Conservation (phyloP, 768 basidiomycete genomes). For the Pleurotus djamor region DNA sequence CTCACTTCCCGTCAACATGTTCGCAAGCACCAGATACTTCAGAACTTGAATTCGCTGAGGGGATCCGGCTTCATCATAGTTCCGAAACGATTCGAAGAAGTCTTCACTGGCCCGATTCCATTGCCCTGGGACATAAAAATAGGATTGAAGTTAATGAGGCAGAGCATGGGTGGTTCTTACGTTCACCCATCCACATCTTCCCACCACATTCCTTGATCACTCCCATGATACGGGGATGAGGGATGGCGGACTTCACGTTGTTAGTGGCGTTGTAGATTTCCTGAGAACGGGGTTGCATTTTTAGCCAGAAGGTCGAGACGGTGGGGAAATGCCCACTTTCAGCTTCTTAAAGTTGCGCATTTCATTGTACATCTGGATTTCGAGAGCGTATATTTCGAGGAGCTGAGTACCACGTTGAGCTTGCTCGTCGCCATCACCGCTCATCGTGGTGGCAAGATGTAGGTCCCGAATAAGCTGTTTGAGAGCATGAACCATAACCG, state of each 20-base stretch:
- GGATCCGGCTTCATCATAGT: slow-evolving; percentile 97
- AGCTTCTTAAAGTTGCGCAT: slow-evolving; percentile 94
- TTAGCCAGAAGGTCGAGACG: background rate
- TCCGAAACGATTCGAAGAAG: slow-evolving; percentile 98
- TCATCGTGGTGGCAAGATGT: slow-evolving; percentile 59
- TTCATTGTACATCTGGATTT: slow-evolving; percentile 99
- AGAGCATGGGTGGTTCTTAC: slow-evolving; percentile 36
- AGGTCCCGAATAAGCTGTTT: slow-evolving; percentile 75
- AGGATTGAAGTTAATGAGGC: background rate
- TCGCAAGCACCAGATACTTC: slow-evolving; percentile 96
- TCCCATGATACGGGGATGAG: slow-evolving; percentile 98
- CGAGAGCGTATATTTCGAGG: slow-evolving; percentile 95
- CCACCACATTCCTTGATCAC: slow-evolving; percentile 99
- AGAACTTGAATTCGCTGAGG: slow-evolving; percentile 96
- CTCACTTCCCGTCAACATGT: slow-evolving; percentile 97
- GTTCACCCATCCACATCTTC: slow-evolving; percentile 99
- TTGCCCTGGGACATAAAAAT: slow-evolving; percentile 53
- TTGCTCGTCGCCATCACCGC: slow-evolving; percentile 71
- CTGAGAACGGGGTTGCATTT: slow-evolving; percentile 32
- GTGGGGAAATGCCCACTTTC: slow-evolving; percentile 50
- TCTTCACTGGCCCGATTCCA: slow-evolving; percentile 98
- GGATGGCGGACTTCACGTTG: slow-evolving; percentile 91
- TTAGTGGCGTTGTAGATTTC: slow-evolving; percentile 97
- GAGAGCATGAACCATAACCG: background rate
- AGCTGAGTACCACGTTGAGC: slow-evolving; percentile 94